A percentile compares a stretch with the other conserved stretches of the same genome.
These are phyloP conservation scores for Stagonosporopsis tanaceti DNA, from an alignment of 2,329 filamentous ascomycete genomes.

Conservation along the genomic window DNA sequence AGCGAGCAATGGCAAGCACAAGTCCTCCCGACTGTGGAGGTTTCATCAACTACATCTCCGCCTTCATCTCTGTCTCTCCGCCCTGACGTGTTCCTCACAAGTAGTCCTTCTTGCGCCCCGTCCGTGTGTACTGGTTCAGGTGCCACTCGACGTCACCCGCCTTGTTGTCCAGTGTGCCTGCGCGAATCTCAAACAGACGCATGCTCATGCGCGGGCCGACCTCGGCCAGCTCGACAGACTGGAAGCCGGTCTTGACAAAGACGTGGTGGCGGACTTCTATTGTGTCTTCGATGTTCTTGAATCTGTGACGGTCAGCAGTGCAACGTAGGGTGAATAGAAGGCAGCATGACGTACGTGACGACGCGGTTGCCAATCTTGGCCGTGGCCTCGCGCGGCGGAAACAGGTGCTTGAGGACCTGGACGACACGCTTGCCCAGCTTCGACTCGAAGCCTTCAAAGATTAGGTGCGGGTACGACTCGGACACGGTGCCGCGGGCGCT, in stretches of 20 bases:
- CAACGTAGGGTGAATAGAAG: no score
- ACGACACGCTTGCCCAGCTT: constrained; percentile 81
- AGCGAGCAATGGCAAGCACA: neutral
- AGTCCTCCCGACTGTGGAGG: neutral
- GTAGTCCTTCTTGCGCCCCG: constrained; percentile 94
- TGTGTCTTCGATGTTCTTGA: constrained; percentile 82
- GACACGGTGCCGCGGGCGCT: constrained; percentile 85
- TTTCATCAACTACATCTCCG: neutral
- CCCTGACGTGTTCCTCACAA: constrained; percentile 51
- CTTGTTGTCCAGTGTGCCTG: constrained; percentile 91
- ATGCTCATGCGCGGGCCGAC: constrained; percentile 90
- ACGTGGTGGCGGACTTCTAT: constrained; percentile 95
- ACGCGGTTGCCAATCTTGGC: constrained; percentile 85
- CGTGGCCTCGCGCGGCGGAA: constrained; percentile 84
- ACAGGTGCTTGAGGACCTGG: constrained; percentile 91
- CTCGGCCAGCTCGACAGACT: constrained; percentile 68
- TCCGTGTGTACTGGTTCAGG: constrained; percentile 92
- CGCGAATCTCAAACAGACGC: constrained; percentile 90
- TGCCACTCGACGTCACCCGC: constrained; percentile 97
- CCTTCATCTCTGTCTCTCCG: neutral
- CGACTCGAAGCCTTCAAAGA: constrained; percentile 93
- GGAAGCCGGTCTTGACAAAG: constrained; percentile 90
- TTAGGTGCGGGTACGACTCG: constrained; percentile 91
- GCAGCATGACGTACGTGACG: constrained; percentile 64
- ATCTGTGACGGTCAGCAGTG: constrained; percentile 23